Base-by-base conservation (phyloP, 805 yeast genomes). In the Cyberlindnera japonica region DNA sequence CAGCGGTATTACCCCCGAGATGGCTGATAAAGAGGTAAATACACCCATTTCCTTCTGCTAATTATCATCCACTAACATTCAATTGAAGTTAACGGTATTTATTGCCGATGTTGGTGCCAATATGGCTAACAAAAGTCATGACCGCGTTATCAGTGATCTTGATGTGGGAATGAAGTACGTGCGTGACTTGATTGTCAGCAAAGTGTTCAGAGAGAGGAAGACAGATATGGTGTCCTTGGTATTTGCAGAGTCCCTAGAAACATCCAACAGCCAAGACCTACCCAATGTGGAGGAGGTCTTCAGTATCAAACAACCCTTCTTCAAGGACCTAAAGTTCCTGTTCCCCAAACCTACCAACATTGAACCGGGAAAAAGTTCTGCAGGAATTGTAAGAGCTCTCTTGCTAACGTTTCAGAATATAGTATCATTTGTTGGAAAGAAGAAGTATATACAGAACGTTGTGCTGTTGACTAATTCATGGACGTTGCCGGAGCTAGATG, bases 81-180 rank as follows among this genome's bases (percentile, higher is more conserved):
- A 4, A 2, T n/a, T 19, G 3, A 13, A 64, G 65, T 53, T 61
- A 23, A 72, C 79, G 0, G 59, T 65, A 2, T 76, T 72, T 47
- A 63, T 78, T 9, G 65, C 76, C 13, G 86, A 80, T 53, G 59
- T 71, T 12, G 68, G 75, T 10, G 63, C 65, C 26, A 50, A 63
- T 14, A 61, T 72, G 76, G 60, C 60, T 37, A 38, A 52, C 15
- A 35, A 43, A 33, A 30, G 51, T 48, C 35, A 47, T 49, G 58
- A 58, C 17, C 39, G 66, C 51, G 47, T 59, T 41, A 15, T 56
- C 47, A 62, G 61, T 28, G 64, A 65, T 44, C 48, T 70, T 11
- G 65, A 60, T 5, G 48, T 54, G n/a, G 67, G 69, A 6, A 47
- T 71, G 43, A 55, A 58, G 17, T 76, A 72, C 44, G 62, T 75